phyloP scores from a whole-genome alignment of 805 yeast genomes.

The Candida chilensis region DNA sequence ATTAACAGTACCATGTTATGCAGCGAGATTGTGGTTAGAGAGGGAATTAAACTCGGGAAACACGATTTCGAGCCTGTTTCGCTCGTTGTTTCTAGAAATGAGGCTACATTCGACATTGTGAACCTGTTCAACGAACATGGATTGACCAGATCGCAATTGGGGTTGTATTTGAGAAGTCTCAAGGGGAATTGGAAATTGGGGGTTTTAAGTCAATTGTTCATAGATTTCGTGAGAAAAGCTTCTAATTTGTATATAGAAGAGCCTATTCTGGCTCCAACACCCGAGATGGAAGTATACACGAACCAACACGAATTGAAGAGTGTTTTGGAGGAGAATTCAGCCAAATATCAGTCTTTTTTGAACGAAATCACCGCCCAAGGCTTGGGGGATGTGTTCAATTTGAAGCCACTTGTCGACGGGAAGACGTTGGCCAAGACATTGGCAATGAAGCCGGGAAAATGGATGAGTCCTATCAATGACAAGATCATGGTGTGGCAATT shows the following conservation, averaged over 20 bases:
- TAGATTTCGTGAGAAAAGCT: too few species aligned
- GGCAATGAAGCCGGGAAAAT: constrained; percentile 71
- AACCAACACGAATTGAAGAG: too few species aligned
- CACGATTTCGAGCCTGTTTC: constrained; percentile 43
- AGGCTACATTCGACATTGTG: constrained; percentile 14
- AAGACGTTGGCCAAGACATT: constrained; percentile 47
- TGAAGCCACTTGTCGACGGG: constrained; percentile 72
- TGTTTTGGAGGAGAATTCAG: too few species aligned
- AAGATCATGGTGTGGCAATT: constrained; percentile 67
- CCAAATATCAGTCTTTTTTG: constrained; percentile 7
- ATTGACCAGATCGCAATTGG: constrained; percentile 47
- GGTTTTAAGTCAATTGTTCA: too few species aligned
- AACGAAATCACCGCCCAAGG: constrained; percentile 16
- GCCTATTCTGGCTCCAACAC: too few species aligned
- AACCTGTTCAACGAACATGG: constrained; percentile 8
- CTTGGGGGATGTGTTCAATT: constrained; percentile 31
- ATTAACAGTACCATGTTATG: constrained; percentile 21
- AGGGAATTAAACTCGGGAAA: constrained; percentile 61
- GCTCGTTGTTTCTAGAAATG: constrained; percentile 24
- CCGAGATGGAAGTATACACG: too few species aligned
- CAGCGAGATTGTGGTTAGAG: constrained; percentile 44
- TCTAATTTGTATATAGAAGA: too few species aligned
- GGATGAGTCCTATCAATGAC: constrained; percentile 59
- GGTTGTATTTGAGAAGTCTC: constrained; percentile 46
- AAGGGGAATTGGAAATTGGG: too few species aligned